Base-by-base conservation (phyloP, 306 rosid species). In the Trifolium pratense region DNA sequence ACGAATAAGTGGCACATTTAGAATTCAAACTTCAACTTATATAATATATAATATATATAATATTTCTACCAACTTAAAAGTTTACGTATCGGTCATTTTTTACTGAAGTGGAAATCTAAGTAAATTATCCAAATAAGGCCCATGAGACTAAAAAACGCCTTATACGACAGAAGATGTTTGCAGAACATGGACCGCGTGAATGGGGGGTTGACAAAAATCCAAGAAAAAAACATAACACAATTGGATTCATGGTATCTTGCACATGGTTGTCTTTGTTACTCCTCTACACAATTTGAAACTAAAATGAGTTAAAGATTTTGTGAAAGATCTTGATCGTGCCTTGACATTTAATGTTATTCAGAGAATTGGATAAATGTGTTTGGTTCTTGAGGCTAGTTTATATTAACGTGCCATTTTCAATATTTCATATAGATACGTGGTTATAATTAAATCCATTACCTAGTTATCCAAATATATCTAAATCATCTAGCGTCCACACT, bases 121-220 rank as follows among this genome's bases (percentile, higher is more conserved):
- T 1, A 21, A 21, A 21, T 21, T 36, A 34, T 34, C 53, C 53
- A 46, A 46, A 45, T 48, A 46, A 7, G 17, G 17, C 20, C 29
- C 13, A 63, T 39, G 36, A 42, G 13, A 40, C 70, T 65, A 29
- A 75, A 68, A 83, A 52, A 66, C 17, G 77, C 80, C 80, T 84
- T 73, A 82, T 25, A 82, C 55, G 83, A 80, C 87, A 81, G 58
- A 69, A 39, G 77, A 36, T 68, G 78, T 32, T 68, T 48, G 62
- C 17, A 21, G 17, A 48, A 40, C 42, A 66, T 77, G 66, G 68
- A 71, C 75, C 66, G 45, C 7, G 68, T 49, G 74, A 76, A 26
- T 78, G 68, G 72, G 72, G 68, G 72, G 16, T 42, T 31, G 75
- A 75, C 37, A 61, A 62, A 75, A 73, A 78, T 68, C 70, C 56